Evolutionary conservation across 1,284 basidiomycete species (phyloP).

Genomic region (Flammula alnicola): DNA sequence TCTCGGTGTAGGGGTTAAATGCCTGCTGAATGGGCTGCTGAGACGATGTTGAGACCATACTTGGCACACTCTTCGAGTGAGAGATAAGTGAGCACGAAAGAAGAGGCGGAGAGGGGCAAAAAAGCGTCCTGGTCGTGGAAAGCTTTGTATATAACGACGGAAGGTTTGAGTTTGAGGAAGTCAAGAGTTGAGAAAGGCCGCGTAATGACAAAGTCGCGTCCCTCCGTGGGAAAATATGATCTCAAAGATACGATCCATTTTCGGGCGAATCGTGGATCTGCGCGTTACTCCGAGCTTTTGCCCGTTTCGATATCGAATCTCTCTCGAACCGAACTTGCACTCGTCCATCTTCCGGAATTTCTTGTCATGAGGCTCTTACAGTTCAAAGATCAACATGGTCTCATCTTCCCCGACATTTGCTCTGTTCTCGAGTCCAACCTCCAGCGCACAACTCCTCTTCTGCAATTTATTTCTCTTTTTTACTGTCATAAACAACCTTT

Average conservation of each 20-base stretch:
- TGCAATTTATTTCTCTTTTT: not conserved
- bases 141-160: conserved; percentile 25
- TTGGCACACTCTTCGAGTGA: conserved; percentile 19
- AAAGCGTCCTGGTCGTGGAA: conserved; percentile 17
- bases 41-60: conserved; percentile 35
- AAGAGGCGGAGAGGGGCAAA: conserved; percentile 17
- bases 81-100: conserved; percentile 5
- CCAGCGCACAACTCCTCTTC: conserved; percentile 1
- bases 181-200: conserved; percentile 30
- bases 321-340: conserved; percentile 22
- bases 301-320: conserved; percentile 21
- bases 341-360: conserved; percentile 15
- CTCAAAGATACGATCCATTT: conserved; percentile 17
- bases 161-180: conserved; percentile 17
- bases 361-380: conserved; percentile 12
- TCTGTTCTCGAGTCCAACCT: conserved; percentile 2
- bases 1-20: conserved; percentile 90
- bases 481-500: conserved; percentile 9
- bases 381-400: not conserved
- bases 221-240: conserved; percentile 27
- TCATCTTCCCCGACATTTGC: not conserved
- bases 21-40: conserved; percentile 58
- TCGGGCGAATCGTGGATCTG: conserved; percentile 21
- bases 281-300: conserved; percentile 28
- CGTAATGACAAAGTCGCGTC: conserved; percentile 30